These are phyloP conservation scores for Ogataea sp. DNA, from an alignment of 805 yeast species.

Conservation along the genomic window DNA sequence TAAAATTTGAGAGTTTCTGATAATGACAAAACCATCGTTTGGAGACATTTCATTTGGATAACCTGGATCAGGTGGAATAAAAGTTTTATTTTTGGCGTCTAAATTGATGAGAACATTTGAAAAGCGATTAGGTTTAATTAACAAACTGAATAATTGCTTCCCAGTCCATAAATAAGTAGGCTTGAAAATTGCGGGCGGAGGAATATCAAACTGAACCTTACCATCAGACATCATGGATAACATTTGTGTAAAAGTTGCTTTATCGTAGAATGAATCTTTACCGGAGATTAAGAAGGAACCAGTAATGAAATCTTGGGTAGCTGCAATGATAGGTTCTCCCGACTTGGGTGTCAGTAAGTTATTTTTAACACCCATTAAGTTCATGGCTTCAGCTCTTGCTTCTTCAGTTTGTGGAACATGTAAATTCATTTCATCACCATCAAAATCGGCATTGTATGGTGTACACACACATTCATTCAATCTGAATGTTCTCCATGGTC, in stretches of 20 bases:
- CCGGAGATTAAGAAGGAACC: constrained; percentile 90
- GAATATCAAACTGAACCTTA: constrained; percentile 76
- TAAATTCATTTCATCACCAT: constrained; percentile 98
- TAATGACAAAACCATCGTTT: constrained; percentile 89
- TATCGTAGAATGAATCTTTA: constrained; percentile 87
- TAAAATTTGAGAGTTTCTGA: constrained; percentile 81
- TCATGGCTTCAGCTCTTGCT: constrained; percentile 98
- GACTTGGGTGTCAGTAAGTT: constrained; percentile 92
- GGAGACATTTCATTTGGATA: constrained; percentile 93
- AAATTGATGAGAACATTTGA: constrained; percentile 82
- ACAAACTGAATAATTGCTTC: constrained; percentile 83
- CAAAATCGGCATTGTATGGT: constrained; percentile 98
- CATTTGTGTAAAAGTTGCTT: constrained; percentile 75
- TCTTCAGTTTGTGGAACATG: constrained; percentile 99
- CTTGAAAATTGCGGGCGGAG: constrained; percentile 90
- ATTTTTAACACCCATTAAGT: constrained; percentile 95
- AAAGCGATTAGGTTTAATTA: constrained; percentile 71
- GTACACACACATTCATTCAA: constrained; percentile 98
- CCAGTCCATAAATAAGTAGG: constrained; percentile 96
- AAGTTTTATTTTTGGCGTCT: constrained; percentile 93
- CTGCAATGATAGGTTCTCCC: constrained; percentile 99
- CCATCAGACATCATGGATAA: constrained; percentile 97
- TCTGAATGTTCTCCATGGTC: constrained; percentile 98
- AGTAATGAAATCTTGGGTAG: constrained; percentile 98
- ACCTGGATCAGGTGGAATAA: constrained; percentile 62